A percentile compares a stretch with the other conserved stretches of the same genome.
Evolutionary conservation across 495 filamentous ascomycete species (phyloP).

Genomic region (Hypoxylon fragiforme): DNA sequence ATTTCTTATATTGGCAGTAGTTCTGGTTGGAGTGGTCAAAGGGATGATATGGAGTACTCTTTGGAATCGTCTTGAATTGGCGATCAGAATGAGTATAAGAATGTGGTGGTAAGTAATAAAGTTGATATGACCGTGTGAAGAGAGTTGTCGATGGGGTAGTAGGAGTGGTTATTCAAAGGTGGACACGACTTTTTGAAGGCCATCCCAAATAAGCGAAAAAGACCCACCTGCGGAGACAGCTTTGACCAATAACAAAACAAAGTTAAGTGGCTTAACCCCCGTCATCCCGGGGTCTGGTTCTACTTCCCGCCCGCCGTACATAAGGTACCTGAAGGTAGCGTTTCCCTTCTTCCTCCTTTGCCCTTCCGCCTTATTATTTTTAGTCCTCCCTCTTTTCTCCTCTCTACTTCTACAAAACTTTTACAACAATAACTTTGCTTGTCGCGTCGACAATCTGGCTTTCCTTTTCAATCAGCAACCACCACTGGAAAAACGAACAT

Average conservation of each 20-base stretch:
- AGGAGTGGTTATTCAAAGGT: slow-evolving; percentile 39
- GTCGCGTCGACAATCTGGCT: slow-evolving; percentile 21
- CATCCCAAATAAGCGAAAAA: slow-evolving; percentile 39
- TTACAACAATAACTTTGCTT: slow-evolving; percentile 28
- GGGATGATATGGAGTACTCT: slow-evolving; percentile 20
- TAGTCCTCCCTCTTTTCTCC: slow-evolving; percentile 36
- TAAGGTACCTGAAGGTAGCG: slow-evolving; percentile 30
- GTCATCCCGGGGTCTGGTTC: slow-evolving; percentile 38
- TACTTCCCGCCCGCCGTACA: slow-evolving; percentile 31
- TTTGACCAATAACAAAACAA: slow-evolving; percentile 30
- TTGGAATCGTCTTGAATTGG: slow-evolving; percentile 29
- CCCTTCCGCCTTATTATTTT: slow-evolving; percentile 40
- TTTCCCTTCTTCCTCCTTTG: slow-evolving; percentile 34
- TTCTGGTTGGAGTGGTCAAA: not conserved
- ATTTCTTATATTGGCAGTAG: slow-evolving; percentile 7
- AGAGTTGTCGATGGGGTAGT: slow-evolving; percentile 37
- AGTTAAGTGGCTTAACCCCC: slow-evolving; percentile 33
- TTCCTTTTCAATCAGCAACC: slow-evolving; percentile 29
- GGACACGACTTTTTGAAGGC: slow-evolving; percentile 40
- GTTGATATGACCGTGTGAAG: slow-evolving; percentile 21
- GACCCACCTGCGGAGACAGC: slow-evolving; percentile 33
- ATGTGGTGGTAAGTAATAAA: slow-evolving; percentile 29
- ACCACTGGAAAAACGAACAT: slow-evolving; percentile 1
- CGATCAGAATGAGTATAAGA: slow-evolving; percentile 50
- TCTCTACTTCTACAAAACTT: slow-evolving; percentile 41